phyloP scores from a whole-genome alignment of 257 asterid genomes.

The Pogostemon cablin region DNA sequence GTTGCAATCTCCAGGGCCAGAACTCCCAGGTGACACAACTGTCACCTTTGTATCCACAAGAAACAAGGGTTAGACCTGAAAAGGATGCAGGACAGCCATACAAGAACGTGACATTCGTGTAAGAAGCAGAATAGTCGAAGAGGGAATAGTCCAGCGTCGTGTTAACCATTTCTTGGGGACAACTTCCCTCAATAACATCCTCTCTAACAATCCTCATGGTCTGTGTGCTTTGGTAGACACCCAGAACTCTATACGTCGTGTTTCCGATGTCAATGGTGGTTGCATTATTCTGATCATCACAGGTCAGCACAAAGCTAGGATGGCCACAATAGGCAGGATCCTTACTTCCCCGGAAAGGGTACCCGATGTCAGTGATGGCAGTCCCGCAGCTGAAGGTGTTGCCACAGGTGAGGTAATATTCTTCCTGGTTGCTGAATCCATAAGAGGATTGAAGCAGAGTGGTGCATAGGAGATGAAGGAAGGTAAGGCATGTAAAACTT shows the following conservation, averaged over 20 bases:
- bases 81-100: conserved; percentile 51
- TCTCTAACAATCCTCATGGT: conserved; percentile 60
- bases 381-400: conserved; percentile 58
- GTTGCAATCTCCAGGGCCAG: conserved; percentile 49
- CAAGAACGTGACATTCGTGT: conserved; percentile 57
- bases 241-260: conserved; percentile 45
- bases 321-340: conserved; percentile 73
- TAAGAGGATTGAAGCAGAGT: conserved; percentile 32
- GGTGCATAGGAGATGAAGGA: conserved; percentile 30
- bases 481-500: conserved; percentile 30
- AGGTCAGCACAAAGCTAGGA: conserved; percentile 56
- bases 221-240: conserved; percentile 35
- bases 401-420: conserved; percentile 45
- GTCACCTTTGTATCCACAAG: conserved; percentile 33
- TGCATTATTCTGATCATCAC: conserved; percentile 32
- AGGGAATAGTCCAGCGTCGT: conserved; percentile 56
- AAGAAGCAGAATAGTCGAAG: conserved; percentile 45
- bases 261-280: conserved; percentile 52
- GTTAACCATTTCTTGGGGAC: conserved; percentile 58
- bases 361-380: conserved; percentile 41
- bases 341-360: conserved; percentile 55
- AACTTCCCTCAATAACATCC: conserved; percentile 47
- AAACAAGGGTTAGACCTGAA: conserved; percentile 26
- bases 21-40: conserved; percentile 48
- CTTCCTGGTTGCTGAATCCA: conserved; percentile 32